Percentiles rank a stretch among this genome's conserved stretches.
Conservation (phyloP, 2,329 filamentous ascomycete genomes). For the Zymoseptoria ardabiliae region DNA sequence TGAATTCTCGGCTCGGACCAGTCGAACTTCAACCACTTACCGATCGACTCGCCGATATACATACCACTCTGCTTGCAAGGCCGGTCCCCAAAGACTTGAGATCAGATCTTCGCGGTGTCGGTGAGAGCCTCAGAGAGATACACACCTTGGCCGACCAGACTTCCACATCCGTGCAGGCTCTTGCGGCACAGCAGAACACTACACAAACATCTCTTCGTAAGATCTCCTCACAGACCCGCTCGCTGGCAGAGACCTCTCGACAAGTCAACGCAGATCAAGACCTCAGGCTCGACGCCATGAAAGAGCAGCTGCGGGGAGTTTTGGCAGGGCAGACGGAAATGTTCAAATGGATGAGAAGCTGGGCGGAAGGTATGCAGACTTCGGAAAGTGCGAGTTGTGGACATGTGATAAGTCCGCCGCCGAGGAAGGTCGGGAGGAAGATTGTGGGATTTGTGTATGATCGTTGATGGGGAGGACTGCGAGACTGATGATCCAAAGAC, state of each 20-base stretch:
- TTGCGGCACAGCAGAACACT: slow-evolving; percentile 7
- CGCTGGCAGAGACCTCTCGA: slow-evolving; percentile 3
- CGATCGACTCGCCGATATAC: slow-evolving; percentile 19
- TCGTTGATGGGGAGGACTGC: slow-evolving; percentile 1
- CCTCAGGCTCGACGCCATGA: slow-evolving; percentile 16
- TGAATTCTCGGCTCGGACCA: neutral
- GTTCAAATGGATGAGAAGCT: slow-evolving; percentile 18
- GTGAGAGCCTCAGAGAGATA: slow-evolving; percentile 24
- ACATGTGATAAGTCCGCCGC: slow-evolving; percentile 27
- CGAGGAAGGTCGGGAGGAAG: slow-evolving; percentile 26
- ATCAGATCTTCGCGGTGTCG: slow-evolving; percentile 23
- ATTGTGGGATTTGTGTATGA: slow-evolving; percentile 29
- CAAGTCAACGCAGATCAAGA: slow-evolving; percentile 7
- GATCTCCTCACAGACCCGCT: slow-evolving; percentile 1
- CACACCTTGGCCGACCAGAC: slow-evolving; percentile 26
- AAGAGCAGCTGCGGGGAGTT: slow-evolving; percentile 21
- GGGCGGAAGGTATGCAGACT: slow-evolving; percentile 18
- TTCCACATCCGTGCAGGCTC: slow-evolving; percentile 15
- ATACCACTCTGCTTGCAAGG: slow-evolving; percentile 12
- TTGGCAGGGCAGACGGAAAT: slow-evolving; percentile 23
- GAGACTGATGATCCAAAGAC: neutral
- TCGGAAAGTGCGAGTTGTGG: slow-evolving; percentile 17
- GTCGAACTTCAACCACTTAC: slow-evolving; percentile 23
- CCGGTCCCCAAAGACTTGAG: slow-evolving; percentile 18
- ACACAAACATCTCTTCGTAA: slow-evolving; percentile 7